Conservation (phyloP, 2,329 filamentous ascomycete species). For the Periconia digitata region DNA sequence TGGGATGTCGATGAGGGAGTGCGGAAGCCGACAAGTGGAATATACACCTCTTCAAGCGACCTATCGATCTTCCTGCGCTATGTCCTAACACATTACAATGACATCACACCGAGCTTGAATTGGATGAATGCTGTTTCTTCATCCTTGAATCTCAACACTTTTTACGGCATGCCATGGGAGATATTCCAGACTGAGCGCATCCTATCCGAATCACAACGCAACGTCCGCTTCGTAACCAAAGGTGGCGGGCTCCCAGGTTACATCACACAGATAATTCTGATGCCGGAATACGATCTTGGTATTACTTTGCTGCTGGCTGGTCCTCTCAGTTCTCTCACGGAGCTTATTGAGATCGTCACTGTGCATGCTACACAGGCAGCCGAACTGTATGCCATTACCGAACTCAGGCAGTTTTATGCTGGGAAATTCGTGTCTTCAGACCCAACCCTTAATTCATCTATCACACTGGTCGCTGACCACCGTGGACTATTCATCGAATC, state of each 20-base stretch:
- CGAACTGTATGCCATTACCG: constrained; percentile 32
- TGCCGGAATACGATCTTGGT: constrained; percentile 49
- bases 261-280: constrained; percentile 40
- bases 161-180: constrained; percentile 54
- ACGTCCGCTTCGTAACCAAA: constrained; percentile 51
- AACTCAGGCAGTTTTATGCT: constrained; percentile 29
- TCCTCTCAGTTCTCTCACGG: constrained; percentile 17
- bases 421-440: constrained; percentile 26
- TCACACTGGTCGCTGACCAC: constrained; percentile 28
- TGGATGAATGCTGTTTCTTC: constrained; percentile 48
- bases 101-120: constrained; percentile 45
- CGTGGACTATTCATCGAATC: constrained; percentile 29
- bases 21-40: constrained; percentile 48
- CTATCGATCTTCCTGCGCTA: constrained; percentile 49
- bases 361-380: constrained; percentile 33
- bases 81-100: constrained; percentile 46
- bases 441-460: constrained; percentile 25
- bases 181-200: constrained; percentile 47
- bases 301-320: constrained; percentile 46
- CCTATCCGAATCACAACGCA: constrained; percentile 36
- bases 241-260: constrained; percentile 48
- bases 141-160: constrained; percentile 38
- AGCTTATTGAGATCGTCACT: constrained; percentile 33
- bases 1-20: constrained; percentile 48
- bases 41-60: constrained; percentile 46